phyloP scores from a whole-genome alignment of 768 basidiomycete species.

The Pisolithus albus region DNA sequence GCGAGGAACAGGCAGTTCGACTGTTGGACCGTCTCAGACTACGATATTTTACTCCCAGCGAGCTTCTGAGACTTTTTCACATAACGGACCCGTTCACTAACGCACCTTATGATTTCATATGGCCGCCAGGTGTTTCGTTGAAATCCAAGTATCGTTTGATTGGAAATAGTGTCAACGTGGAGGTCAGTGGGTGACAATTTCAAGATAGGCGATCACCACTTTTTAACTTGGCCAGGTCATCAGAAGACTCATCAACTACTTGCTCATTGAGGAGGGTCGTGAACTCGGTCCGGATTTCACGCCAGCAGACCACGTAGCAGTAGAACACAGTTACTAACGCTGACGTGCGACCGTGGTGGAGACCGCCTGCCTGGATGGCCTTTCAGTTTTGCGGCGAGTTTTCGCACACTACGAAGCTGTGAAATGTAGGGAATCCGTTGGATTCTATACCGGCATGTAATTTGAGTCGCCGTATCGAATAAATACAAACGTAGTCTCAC shows the following conservation, averaged over 20 bases:
- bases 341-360: not conserved
- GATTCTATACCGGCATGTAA: not conserved
- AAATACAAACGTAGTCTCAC: not conserved
- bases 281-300: not conserved
- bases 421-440: no score
- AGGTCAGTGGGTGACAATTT: slow-evolving; percentile 31
- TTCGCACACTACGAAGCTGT: no score
- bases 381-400: no score
- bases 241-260: slow-evolving; percentile 49
- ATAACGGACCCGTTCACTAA: slow-evolving; percentile 32
- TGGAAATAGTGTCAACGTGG: slow-evolving; percentile 79
- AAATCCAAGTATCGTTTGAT: slow-evolving; percentile 73
- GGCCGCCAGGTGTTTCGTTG: slow-evolving; percentile 53
- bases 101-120: slow-evolving; percentile 36
- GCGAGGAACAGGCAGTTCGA: slow-evolving; percentile 39
- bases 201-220: not conserved
- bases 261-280: slow-evolving; percentile 33
- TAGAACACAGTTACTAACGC: no score
- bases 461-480: not conserved
- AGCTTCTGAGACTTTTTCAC: slow-evolving; percentile 62
- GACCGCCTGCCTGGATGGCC: no score
- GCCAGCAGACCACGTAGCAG: not conserved
- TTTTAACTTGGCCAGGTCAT: slow-evolving; percentile 31
- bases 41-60: slow-evolving; percentile 70
- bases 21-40: slow-evolving; percentile 54